A percentile compares a stretch with the other conserved stretches of the same genome.
These are phyloP conservation scores for Berkeleyomyces basicola DNA, from an alignment of 2,329 filamentous ascomycete species.

Conservation along the genomic window DNA sequence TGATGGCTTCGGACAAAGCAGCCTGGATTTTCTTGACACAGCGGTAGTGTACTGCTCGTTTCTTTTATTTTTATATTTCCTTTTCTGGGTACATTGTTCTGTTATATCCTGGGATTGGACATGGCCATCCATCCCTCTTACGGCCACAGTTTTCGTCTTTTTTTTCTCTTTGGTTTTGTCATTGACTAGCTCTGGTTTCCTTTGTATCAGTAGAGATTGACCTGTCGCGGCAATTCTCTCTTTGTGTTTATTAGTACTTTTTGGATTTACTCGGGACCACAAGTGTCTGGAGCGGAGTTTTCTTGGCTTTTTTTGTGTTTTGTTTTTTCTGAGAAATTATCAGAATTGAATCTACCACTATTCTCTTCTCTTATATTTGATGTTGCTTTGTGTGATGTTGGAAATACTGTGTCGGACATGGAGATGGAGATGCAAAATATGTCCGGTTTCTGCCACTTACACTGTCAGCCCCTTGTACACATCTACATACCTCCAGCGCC, in stretches of 20 bases:
- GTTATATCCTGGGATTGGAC: background rate
- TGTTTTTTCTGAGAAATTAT: background rate
- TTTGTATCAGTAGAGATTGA: too few relatives aligned
- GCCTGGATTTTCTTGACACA: background rate
- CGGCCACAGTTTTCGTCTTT: background rate
- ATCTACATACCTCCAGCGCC: too few relatives aligned
- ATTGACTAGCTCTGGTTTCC: too few relatives aligned
- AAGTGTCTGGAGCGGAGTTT: background rate
- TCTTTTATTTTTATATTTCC: background rate
- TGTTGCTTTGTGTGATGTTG: too few relatives aligned
- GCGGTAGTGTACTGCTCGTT: background rate
- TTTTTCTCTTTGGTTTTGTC: background rate
- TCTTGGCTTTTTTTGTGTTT: background rate
- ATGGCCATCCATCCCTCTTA: background rate
- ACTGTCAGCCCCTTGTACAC: too few relatives aligned
- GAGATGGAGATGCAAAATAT: too few relatives aligned
- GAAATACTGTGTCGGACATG: too few relatives aligned
- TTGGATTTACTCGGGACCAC: background rate
- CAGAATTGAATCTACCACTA: background rate
- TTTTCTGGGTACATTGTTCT: background rate
- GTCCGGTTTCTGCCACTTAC: too few relatives aligned
- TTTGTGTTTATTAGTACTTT: background rate
- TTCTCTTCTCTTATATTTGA: background rate
- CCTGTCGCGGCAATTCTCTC: background rate
- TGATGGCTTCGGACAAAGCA: background rate